Base-by-base conservation (phyloP, 352 stramenopile species). In the Phytophthora syringae region DNA sequence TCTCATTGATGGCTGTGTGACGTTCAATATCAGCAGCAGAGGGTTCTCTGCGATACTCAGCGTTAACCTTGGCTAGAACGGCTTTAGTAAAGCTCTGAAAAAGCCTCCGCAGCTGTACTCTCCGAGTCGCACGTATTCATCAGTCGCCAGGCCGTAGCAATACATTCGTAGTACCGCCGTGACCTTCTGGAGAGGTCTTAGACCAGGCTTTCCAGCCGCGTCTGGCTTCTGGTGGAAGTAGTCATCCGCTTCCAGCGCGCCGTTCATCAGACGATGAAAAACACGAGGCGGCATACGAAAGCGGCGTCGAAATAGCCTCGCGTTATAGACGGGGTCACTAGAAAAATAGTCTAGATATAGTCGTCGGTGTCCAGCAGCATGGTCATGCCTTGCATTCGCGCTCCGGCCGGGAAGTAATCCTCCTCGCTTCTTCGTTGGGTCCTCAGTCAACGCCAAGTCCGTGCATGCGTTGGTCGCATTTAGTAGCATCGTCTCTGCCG, bases 141-240 rank as follows among this genome's bases (percentile, higher is more conserved):
- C 60, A 0, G 24, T 53, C 1, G 58, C 44, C 32, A 62, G 2
- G 0, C 65, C 44, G 24, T 67, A 71, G 15, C 67, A 62, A 15
- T 56, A 42, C 52, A 70, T 53, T 0, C 61, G 61, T 0, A 76
- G 45, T 9, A 37, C 66, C 1, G 56, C 53, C 11, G 61, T 79
- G 0, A 67, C 27, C 12, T 73, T 70, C 27, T 75, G 61, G 12
- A 25, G 45, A 3, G 27, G n/a, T 15, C 25, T 42, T 0, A 52
- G 32, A 2, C 27, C 45, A 20, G 27, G 27, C 1, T n/a, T 5
- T 5, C 45, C 24, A 42, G n/a, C 16, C 0, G 45, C 45, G 25
- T 27, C 45, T 5, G 2, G 11, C 27, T 42, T 40, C 45, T 52
- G 45, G 2, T 7, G 11, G 6, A 52, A 52, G n/a, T 27, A 52